Conservation (phyloP, 192 early-diverging fungal species). For the Dissophora globulifera region DNA sequence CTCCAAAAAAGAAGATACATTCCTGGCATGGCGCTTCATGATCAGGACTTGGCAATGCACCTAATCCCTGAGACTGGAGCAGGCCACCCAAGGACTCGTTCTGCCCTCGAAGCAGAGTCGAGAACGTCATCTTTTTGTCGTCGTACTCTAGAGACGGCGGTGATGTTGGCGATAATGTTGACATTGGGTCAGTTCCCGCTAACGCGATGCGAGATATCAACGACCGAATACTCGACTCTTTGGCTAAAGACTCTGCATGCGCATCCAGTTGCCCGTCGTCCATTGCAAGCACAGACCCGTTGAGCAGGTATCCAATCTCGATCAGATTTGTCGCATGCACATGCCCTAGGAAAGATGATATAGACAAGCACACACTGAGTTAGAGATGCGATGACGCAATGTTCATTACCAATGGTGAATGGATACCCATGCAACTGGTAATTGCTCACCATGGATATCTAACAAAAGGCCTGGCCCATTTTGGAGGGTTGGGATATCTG, state of each 20-base stretch:
- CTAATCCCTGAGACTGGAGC: slow-evolving; percentile 27
- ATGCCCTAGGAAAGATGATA: too few relatives aligned
- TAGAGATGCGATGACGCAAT: too few relatives aligned
- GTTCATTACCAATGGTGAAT: too few relatives aligned
- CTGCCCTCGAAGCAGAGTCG: slow-evolving; percentile 15
- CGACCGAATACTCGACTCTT: slow-evolving; percentile 21
- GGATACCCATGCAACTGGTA: too few relatives aligned
- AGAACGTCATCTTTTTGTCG: not conserved
- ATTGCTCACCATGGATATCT: slow-evolving; percentile 42
- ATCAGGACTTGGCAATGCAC: slow-evolving; percentile 17
- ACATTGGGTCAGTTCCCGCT: too few relatives aligned
- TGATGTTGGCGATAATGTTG: too few relatives aligned
- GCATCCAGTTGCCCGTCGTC: slow-evolving; percentile 14
- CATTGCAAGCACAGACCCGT: slow-evolving; percentile 8
- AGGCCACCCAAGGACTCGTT: slow-evolving; percentile 37
- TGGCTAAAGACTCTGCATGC: not conserved
- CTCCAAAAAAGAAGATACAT: slow-evolving; percentile 29
- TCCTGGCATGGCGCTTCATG: slow-evolving; percentile 10
- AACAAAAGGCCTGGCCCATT: slow-evolving; percentile 23
- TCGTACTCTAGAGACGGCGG: too few relatives aligned
- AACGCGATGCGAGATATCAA: slow-evolving; percentile 1
- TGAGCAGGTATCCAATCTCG: slow-evolving; percentile 41
- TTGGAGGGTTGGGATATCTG: too few relatives aligned
- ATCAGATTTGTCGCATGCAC: slow-evolving; percentile 34
- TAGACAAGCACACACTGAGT: too few relatives aligned